Evolutionary conservation across 1,139 yeast species (phyloP).

Genomic region (Saccharomyces hybrid): DNA sequence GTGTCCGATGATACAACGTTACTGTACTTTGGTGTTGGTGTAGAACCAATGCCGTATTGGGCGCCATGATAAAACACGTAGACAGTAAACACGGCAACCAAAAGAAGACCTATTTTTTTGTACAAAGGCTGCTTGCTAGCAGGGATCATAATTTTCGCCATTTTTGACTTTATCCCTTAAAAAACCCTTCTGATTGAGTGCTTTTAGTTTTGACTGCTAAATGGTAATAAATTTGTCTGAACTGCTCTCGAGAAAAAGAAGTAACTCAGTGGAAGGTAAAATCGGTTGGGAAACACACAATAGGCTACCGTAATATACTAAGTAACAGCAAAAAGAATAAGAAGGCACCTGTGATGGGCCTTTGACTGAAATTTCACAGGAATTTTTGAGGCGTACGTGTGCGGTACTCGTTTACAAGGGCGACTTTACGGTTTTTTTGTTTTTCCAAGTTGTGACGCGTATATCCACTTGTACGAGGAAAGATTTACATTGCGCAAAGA

Average conservation of each 20-base stretch:
- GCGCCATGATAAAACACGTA: slow-evolving; percentile 7
- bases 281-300: neutral
- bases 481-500: neutral
- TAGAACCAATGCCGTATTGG: neutral
- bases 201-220: neutral
- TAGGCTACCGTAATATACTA: neutral
- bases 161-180: slow-evolving; percentile 1
- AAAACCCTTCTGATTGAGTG: neutral
- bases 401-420: neutral
- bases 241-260: neutral
- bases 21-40: neutral
- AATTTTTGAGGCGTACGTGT: neutral
- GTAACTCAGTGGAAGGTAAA: neutral
- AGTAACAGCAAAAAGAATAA: neutral
- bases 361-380: neutral
- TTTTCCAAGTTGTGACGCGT: neutral
- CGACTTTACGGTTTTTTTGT: neutral
- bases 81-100: slow-evolving; percentile 6
- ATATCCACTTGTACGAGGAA: neutral
- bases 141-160: slow-evolving; percentile 6
- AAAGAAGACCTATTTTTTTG: slow-evolving; percentile 8
- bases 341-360: neutral
- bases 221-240: neutral
- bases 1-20: neutral
- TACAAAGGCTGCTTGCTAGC: slow-evolving; percentile 8